Evolutionary conservation across 768 basidiomycete genomes (phyloP).

Genomic region (Suillus lakei): DNA sequence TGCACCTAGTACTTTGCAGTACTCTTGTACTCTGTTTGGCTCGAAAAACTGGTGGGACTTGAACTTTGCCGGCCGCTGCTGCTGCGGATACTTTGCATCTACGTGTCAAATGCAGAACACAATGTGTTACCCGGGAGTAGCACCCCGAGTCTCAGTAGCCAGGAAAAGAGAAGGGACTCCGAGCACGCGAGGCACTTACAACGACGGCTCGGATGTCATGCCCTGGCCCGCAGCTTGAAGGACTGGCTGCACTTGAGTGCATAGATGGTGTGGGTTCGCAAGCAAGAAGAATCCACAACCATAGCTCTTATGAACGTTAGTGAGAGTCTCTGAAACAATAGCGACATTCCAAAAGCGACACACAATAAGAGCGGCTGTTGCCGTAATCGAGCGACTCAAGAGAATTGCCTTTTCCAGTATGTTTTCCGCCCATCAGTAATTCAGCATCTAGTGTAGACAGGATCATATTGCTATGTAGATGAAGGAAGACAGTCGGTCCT

Average conservation of each 20-base stretch:
- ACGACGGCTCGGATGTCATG: not conserved
- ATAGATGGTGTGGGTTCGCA: conserved; percentile 16
- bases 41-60: conserved; percentile 8
- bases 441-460: not conserved
- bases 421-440: not conserved
- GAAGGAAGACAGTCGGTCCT: not conserved
- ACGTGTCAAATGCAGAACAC: conserved; percentile 20
- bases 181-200: too few species aligned
- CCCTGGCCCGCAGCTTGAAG: not conserved
- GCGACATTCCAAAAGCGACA: conserved; percentile 19
- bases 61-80: not conserved
- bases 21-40: conserved; percentile 5
- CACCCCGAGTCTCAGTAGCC: not conserved
- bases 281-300: conserved; percentile 8
- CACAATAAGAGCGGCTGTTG: conserved; percentile 16
- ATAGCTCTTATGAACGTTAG: conserved; percentile 10
- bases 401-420: conserved; percentile 3
- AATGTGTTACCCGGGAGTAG: conserved; percentile 22
- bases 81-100: not conserved
- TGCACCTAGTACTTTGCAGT: not conserved
- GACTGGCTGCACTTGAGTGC: not conserved
- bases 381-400: conserved; percentile 7
- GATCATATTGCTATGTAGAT: not conserved
- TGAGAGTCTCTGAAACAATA: conserved; percentile 35
- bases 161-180: not conserved